These are phyloP conservation scores for Purpureocillium takamizusanense DNA, from an alignment of 2,329 filamentous ascomycete species.

Conservation along the genomic window DNA sequence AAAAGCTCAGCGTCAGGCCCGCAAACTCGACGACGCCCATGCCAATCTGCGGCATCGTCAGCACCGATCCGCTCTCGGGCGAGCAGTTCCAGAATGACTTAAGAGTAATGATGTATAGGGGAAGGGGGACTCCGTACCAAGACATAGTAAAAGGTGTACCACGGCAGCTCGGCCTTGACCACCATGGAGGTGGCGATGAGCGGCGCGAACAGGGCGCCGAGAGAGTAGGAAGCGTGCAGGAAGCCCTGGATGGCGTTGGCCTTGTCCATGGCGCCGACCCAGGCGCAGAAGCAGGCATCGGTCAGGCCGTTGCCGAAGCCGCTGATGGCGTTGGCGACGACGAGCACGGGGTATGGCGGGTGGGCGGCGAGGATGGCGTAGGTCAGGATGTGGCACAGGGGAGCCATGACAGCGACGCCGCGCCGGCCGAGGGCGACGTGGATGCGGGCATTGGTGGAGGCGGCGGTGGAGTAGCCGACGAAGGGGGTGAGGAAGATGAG, in stretches of 20 bases:
- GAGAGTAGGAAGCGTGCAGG: conserved; percentile 55
- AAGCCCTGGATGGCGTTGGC: conserved; percentile 60
- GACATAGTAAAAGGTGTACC: conserved; percentile 64
- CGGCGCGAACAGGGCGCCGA: conserved; percentile 55
- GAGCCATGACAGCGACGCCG: conserved; percentile 55
- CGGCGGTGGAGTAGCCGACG: conserved; percentile 51
- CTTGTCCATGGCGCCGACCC: conserved; percentile 56
- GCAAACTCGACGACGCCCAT: conserved; percentile 46
- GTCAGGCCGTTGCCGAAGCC: conserved; percentile 60
- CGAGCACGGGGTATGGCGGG: conserved; percentile 55
- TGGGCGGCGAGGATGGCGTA: conserved; percentile 53
- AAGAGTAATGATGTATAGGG: not conserved
- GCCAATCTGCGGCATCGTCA: conserved; percentile 20
- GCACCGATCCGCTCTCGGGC: too few species aligned
- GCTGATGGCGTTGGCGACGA: conserved; percentile 52
- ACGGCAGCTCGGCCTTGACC: conserved; percentile 45
- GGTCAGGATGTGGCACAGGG: conserved; percentile 50
- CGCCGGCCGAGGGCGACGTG: conserved; percentile 55
- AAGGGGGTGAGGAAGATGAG: conserved; percentile 57
- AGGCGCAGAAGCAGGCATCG: conserved; percentile 41
- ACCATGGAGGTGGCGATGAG: conserved; percentile 60
- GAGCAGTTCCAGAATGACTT: too few species aligned
- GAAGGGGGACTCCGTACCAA: conserved; percentile 43
- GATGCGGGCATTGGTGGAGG: conserved; percentile 50
- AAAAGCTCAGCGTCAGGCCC: conserved; percentile 45